phyloP scores from a whole-genome alignment of 2,329 filamentous ascomycete species.

The Dothistroma pini region DNA sequence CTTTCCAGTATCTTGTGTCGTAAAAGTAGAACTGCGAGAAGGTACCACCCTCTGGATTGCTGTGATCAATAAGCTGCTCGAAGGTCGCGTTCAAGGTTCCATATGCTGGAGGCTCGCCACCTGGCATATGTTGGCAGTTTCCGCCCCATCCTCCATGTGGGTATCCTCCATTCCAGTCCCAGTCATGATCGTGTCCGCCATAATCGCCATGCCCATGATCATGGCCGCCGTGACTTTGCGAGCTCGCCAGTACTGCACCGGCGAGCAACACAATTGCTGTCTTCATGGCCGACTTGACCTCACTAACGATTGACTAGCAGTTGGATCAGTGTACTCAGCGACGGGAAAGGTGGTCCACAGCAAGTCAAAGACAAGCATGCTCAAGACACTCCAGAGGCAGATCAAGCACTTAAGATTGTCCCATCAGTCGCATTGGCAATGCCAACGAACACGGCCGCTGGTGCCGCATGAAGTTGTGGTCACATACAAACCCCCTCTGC shows the following conservation, averaged over 20 bases:
- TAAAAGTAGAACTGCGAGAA: conserved; percentile 56
- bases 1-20: conserved; percentile 50
- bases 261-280: conserved; percentile 3
- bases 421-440: not conserved
- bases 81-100: conserved; percentile 39
- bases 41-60: conserved; percentile 52
- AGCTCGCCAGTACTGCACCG: not conserved
- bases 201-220: conserved; percentile 1
- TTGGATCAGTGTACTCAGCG: not conserved
- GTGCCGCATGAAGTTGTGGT: not conserved
- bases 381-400: not conserved
- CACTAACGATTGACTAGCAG: not conserved
- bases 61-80: conserved; percentile 58
- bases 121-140: conserved; percentile 8
- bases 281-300: not conserved
- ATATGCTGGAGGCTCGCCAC: conserved; percentile 6
- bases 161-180: conserved; percentile 18
- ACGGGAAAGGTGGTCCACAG: not conserved
- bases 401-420: not conserved
- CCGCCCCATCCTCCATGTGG: conserved; percentile 9
- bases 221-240: conserved; percentile 9
- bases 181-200: not conserved
- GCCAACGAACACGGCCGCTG: not conserved
- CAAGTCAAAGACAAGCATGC: not conserved
- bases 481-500: not conserved